These are phyloP conservation scores for Acidiella bohemica DNA, from an alignment of 495 filamentous ascomycete species.

Conservation along the genomic window DNA sequence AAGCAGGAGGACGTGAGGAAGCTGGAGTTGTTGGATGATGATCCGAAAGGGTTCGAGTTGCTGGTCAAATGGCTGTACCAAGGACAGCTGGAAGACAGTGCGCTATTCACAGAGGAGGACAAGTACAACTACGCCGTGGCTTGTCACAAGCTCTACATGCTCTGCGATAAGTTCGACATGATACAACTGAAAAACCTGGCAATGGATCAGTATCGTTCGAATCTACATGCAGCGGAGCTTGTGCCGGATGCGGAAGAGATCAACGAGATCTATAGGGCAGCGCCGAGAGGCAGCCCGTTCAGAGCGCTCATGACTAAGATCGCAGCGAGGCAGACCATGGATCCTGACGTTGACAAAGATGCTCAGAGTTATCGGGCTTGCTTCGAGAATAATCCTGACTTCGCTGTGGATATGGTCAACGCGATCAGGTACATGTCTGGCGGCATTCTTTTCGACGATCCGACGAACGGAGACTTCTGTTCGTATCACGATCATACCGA, in stretches of 20 bases:
- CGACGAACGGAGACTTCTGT: constrained; percentile 33
- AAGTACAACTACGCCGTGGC: constrained; percentile 38
- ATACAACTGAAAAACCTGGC: constrained; percentile 35
- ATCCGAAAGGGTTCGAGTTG: constrained; percentile 35
- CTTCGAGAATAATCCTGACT: constrained; percentile 34
- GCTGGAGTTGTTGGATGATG: constrained; percentile 32
- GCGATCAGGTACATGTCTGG: constrained; percentile 35
- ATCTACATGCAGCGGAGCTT: constrained; percentile 30
- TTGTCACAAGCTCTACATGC: constrained; percentile 36
- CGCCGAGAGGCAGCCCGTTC: constrained; percentile 29
- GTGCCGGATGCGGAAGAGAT: constrained; percentile 39
- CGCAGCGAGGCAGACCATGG: constrained; percentile 39
- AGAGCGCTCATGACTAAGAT: constrained; percentile 35
- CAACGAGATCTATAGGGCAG: constrained; percentile 33
- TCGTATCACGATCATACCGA: constrained; percentile 34
- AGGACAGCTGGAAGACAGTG: constrained; percentile 35
- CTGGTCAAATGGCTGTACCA: constrained; percentile 42
- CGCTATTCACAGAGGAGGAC: constrained; percentile 28
- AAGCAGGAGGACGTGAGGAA: constrained; percentile 7
- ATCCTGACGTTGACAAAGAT: constrained; percentile 34
- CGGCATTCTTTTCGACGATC: constrained; percentile 35
- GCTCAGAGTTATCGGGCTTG: constrained; percentile 31
- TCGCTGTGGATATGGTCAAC: constrained; percentile 36
- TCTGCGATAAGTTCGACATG: constrained; percentile 36
- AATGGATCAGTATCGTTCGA: constrained; percentile 37